Evolutionary conservation across 108 stramenopile species (phyloP), one percentile per base, ranked within the genome.

Genomic region (Pseudonitzschia multistriata): DNA sequence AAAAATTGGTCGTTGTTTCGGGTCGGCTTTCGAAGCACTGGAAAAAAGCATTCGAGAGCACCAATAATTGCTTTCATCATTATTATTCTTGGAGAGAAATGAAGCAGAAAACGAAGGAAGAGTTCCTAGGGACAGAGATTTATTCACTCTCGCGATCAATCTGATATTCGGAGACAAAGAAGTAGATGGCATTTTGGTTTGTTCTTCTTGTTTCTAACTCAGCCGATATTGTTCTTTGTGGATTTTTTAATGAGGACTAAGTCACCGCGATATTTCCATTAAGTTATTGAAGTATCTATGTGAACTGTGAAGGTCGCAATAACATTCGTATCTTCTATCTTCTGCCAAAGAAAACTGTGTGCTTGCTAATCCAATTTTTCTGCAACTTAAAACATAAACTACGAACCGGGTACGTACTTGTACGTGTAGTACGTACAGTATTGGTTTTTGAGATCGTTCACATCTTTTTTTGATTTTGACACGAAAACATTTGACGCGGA

Each of bases 1-100:
- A 68, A 90, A 95, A 81, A 98, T 91, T 10, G 96, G 77, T 34
- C 71, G 77, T 29, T 78, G 77, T 35, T 49, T 35, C 21, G 49
- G 31, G 39, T 61, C 74, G 3, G 74, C 67, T 14, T 28, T 37
- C 21, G 49, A 30, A 53, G 25, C 24, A 7, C 8, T 52, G 21
- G 50, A 52, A 19, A 52, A 52, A 19, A 52, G 24, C 50, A 25
- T 25, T 3, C 50, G 50, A 52, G 15, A 7, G 50, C 24, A n/a
- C 8, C 50, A 24, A 52, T 11, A 22, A 24, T 52, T n/a, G 22
- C 21, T 24, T 1, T 52, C 7, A 2, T 25, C 24, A 52, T 52
- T 52, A 2, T 5, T 24, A 52, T 45, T 45, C 3, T 10, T 45
- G 7, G 15, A 2, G 17, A 45, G 3, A 17, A 45, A 45, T 17